Base-by-base conservation (phyloP, 352 stramenopile species). In the Globisporangium mamillatum region DNA sequence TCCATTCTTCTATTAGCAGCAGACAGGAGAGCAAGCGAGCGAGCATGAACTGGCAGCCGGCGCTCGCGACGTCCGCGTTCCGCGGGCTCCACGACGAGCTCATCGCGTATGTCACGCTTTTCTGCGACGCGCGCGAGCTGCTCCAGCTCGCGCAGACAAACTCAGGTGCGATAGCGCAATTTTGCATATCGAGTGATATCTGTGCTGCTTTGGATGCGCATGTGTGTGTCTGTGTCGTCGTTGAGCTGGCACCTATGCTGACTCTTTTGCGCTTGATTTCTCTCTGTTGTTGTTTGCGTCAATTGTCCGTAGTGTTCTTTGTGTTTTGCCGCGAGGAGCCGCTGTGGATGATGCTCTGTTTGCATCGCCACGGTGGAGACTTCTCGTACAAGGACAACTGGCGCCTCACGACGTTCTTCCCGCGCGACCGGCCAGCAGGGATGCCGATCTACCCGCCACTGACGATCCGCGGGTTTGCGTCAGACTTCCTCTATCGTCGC, bases 401-500 rank as follows among this genome's bases (percentile, higher is more conserved):
- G 88, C 91, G 88, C 44, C 74, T 90, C 63, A 91, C 86, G 60
- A 92, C 82, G 50, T 94, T 94, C 64, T 93, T 89, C 65, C 86
- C 88, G 6, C 74, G 76, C 34, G 71, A 82, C 32, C 63, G 63
- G 20, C 70, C 76, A 4, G 25, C 44, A 6, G 61, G 6, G 1
- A 69, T 79, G 67, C 70, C 67, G 16, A 50, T 46, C 22, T 63
- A 73, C 12, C 76, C 81, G 24, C 59, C 76, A 12, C 54, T 82
- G 20, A 27, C 71, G 0, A 74, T 79, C 12, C 66, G 75, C 24
- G 69, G 76, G 10, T 94, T 96, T 63, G 73, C 73, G 24, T 96
- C 88, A 5, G 84, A 94, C 60, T 96, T 96, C 54, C 63, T 96
- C 27, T 93, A 93, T 59, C 81, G 85, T n/a, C 87, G 88, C n/a